Percentiles rank a stretch among this genome's conserved stretches.
phyloP scores from a whole-genome alignment of 2,329 filamentous ascomycete species.

The Fusarium armeniacum region DNA sequence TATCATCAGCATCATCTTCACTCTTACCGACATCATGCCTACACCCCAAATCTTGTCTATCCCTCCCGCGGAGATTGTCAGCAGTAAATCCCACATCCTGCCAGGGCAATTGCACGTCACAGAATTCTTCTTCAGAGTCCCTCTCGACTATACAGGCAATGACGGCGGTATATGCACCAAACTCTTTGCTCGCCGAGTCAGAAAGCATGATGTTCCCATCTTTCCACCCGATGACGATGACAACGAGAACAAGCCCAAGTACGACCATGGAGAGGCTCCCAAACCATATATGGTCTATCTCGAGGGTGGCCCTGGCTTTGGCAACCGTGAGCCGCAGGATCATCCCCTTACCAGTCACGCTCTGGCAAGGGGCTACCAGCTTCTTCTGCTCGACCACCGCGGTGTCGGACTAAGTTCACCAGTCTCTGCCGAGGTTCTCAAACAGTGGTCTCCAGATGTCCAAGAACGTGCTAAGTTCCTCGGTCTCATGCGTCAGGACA shows the following conservation, averaged over 20 bases:
- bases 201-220: constrained; percentile 74
- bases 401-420: constrained; percentile 89
- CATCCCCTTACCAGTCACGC: constrained; percentile 77
- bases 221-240: constrained; percentile 58
- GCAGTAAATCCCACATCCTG: constrained; percentile 60
- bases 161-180: constrained; percentile 70
- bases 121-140: constrained; percentile 89
- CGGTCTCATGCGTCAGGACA: constrained; percentile 88
- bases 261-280: constrained; percentile 48
- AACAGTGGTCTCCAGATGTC: constrained; percentile 68
- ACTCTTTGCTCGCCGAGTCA: constrained; percentile 82
- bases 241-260: constrained; percentile 13
- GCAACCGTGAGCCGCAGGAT: constrained; percentile 81
- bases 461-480: constrained; percentile 83
- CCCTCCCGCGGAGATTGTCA: constrained; percentile 57
- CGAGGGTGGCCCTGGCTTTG: constrained; percentile 88
- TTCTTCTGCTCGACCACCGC: constrained; percentile 90
- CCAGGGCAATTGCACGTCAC: constrained; percentile 79
- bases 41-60: constrained; percentile 47
- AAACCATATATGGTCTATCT: constrained; percentile 79
- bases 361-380: constrained; percentile 85
- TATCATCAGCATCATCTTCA: constrained; percentile 19
- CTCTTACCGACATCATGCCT: constrained; percentile 14
- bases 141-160: constrained; percentile 79
- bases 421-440: constrained; percentile 79